phyloP scores from a whole-genome alignment of 2,329 filamentous ascomycete genomes.

The Aspergillus udagawae region DNA sequence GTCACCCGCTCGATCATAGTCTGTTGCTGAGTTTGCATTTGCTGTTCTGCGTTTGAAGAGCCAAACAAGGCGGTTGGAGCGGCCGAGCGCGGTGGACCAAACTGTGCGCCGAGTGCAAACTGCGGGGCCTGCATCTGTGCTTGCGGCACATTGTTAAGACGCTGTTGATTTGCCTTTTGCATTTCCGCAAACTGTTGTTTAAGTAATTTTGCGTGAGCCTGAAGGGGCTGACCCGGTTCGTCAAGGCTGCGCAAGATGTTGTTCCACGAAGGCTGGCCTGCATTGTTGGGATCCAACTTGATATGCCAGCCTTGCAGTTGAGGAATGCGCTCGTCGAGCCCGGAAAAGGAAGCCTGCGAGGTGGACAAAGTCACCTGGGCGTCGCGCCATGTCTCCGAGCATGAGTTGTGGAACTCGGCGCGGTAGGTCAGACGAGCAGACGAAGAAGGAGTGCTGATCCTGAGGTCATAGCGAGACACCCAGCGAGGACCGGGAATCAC shows the following conservation, averaged over 20 bases:
- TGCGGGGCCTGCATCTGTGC: neutral
- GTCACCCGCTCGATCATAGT: neutral
- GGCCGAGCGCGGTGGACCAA: neutral
- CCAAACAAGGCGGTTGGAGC: neutral
- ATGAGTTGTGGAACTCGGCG: conserved; percentile 59
- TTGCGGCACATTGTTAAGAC: neutral
- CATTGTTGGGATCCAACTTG: conserved; percentile 35
- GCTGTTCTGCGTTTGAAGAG: neutral
- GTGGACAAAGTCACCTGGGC: conserved; percentile 60
- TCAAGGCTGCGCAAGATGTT: conserved; percentile 14
- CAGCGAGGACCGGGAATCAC: conserved; percentile 57
- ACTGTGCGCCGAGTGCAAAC: neutral
- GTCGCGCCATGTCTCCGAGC: conserved; percentile 61
- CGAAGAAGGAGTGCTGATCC: conserved; percentile 54
- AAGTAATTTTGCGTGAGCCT: neutral
- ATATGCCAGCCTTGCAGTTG: conserved; percentile 56
- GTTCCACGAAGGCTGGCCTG: conserved; percentile 23
- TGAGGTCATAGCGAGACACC: conserved; percentile 60
- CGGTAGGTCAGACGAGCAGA: conserved; percentile 57
- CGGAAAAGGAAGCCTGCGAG: conserved; percentile 57
- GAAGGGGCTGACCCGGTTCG: neutral
- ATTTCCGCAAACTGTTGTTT: neutral
- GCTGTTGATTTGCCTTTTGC: neutral
- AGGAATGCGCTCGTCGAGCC: conserved; percentile 54
- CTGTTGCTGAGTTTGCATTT: neutral